Evolutionary conservation across 164 flowering plant genomes (phyloP).

Genomic region (Aristolochia contorta): DNA sequence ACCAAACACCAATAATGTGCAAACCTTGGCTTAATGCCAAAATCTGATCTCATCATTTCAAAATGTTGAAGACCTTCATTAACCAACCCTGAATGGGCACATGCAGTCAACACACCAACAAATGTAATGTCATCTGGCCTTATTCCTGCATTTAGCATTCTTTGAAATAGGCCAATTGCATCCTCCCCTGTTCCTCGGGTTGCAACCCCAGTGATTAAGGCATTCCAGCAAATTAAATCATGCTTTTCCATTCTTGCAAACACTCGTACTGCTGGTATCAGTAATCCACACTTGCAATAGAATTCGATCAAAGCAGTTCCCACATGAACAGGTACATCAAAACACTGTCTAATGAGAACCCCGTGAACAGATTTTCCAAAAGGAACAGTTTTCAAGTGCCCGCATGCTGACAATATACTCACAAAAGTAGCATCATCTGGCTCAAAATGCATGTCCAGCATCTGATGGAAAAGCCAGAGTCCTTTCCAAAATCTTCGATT

Average conservation of each 20-base stretch:
- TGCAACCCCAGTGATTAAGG: background rate
- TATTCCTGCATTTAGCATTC: constrained; percentile 1
- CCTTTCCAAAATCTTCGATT: too few relatives aligned
- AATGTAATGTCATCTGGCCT: constrained; percentile 3
- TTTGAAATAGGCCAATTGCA: constrained; percentile 1
- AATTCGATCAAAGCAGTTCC: constrained; percentile 1
- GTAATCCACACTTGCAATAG: constrained; percentile 1
- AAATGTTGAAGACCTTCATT: background rate
- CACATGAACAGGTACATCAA: background rate
- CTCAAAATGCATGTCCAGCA: too few relatives aligned
- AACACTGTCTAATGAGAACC: background rate
- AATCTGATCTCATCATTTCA: constrained; percentile 1
- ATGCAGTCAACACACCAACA: constrained; percentile 1
- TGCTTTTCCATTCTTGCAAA: background rate
- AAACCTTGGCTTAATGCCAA: constrained; percentile 1
- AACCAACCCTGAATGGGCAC: constrained; percentile 5
- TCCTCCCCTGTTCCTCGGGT: background rate
- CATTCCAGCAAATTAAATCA: constrained; percentile 5
- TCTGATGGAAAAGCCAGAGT: too few relatives aligned
- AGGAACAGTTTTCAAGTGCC: too few relatives aligned
- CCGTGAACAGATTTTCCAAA: too few relatives aligned
- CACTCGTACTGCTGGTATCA: background rate
- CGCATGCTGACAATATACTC: too few relatives aligned
- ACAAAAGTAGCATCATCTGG: too few relatives aligned
- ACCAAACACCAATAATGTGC: constrained; percentile 4